phyloP scores from a whole-genome alignment of 257 asterid genomes.

The Ajuga chamaepitys region DNA sequence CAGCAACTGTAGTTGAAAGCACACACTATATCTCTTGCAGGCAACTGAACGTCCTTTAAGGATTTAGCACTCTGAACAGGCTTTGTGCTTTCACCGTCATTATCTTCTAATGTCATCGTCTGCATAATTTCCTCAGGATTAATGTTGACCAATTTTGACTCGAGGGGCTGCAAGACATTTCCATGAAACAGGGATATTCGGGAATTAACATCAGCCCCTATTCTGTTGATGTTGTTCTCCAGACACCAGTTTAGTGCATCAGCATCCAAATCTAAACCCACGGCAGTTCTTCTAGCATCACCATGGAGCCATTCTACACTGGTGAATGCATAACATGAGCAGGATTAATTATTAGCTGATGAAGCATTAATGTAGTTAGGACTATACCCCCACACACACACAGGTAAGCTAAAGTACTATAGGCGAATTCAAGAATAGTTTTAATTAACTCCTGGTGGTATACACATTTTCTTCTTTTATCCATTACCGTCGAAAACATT shows the following conservation, averaged over 20 bases:
- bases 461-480: neutral
- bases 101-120: slow-evolving; percentile 31
- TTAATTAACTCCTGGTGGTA: neutral
- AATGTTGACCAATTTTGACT: slow-evolving; percentile 49
- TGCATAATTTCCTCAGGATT: slow-evolving; percentile 28
- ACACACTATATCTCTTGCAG: slow-evolving; percentile 86
- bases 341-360: no score
- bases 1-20: slow-evolving; percentile 98
- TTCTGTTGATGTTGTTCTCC: slow-evolving; percentile 68
- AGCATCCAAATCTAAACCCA: slow-evolving; percentile 83
- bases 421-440: neutral
- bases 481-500: neutral
- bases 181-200: slow-evolving; percentile 80
- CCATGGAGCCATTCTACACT: slow-evolving; percentile 85
- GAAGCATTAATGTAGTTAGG: no score
- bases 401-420: neutral
- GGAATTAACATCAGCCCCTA: slow-evolving; percentile 58
- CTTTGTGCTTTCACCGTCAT: slow-evolving; percentile 19
- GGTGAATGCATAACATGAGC: slow-evolving; percentile 23
- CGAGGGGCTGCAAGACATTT: slow-evolving; percentile 79
- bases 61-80: slow-evolving; percentile 18
- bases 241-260: slow-evolving; percentile 91
- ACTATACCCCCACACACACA: no score
- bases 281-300: slow-evolving; percentile 89
- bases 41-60: slow-evolving; percentile 49